Evolutionary conservation across 805 yeast species (phyloP).

Genomic region (Metschnikowia colocasiae): DNA sequence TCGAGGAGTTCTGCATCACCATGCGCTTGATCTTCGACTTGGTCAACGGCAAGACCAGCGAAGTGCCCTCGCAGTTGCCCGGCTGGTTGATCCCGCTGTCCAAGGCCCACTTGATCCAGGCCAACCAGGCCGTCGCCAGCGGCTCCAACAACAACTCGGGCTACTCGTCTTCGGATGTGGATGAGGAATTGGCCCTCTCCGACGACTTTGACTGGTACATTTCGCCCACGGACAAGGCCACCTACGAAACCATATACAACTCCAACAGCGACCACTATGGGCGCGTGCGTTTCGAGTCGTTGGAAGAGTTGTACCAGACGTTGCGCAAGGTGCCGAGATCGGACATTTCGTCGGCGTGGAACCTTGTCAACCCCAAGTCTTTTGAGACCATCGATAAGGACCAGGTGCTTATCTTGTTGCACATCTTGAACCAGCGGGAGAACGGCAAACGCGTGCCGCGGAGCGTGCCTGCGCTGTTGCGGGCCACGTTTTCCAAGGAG

Average conservation of each 20-base stretch:
- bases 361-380: slow-evolving; percentile 86
- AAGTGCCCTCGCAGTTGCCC: slow-evolving; percentile 73
- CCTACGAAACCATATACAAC: slow-evolving; percentile 75
- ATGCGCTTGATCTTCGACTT: slow-evolving; percentile 92
- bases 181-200: slow-evolving; percentile 57
- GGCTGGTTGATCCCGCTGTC: slow-evolving; percentile 90
- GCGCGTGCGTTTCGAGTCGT: slow-evolving; percentile 68
- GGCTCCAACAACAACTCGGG: slow-evolving; percentile 26
- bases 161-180: slow-evolving; percentile 41
- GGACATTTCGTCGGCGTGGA: slow-evolving; percentile 91
- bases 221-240: slow-evolving; percentile 76
- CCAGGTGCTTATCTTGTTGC: slow-evolving; percentile 84
- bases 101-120: slow-evolving; percentile 80
- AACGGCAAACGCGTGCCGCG: slow-evolving; percentile 83
- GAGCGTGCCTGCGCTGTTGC: slow-evolving; percentile 87
- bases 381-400: slow-evolving; percentile 88
- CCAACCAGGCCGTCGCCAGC: slow-evolving; percentile 60
- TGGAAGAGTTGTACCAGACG: slow-evolving; percentile 64
- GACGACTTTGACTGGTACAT: slow-evolving; percentile 94
- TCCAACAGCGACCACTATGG: slow-evolving; percentile 77
- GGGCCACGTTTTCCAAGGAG: slow-evolving; percentile 89
- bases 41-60: slow-evolving; percentile 61
- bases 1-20: slow-evolving; percentile 96
- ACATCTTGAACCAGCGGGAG: slow-evolving; percentile 85
- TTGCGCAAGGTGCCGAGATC: slow-evolving; percentile 72